phyloP scores from a whole-genome alignment of 2,329 filamentous ascomycete genomes.

The Diaporthe vexans region DNA sequence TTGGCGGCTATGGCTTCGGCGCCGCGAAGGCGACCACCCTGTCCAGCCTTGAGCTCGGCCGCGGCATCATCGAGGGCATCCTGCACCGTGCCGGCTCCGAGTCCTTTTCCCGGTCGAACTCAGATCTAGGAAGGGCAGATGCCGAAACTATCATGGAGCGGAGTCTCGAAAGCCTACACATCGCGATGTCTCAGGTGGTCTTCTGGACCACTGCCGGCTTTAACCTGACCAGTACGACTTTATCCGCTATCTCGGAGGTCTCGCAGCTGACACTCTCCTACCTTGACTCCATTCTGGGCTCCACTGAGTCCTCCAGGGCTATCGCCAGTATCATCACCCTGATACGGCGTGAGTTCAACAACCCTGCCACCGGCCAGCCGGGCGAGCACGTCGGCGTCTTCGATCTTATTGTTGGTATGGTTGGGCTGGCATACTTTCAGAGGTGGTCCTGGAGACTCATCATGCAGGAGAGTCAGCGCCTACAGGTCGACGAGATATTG shows the following conservation, averaged over 20 bases:
- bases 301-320: conserved; percentile 77
- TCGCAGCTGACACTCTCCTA: conserved; percentile 71
- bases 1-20: conserved; percentile 66
- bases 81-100: conserved; percentile 67
- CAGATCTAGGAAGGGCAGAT: conserved; percentile 63
- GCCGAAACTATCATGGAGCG: conserved; percentile 70
- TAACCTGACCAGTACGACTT: conserved; percentile 67
- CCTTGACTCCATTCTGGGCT: conserved; percentile 75
- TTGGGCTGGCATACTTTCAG: conserved; percentile 74
- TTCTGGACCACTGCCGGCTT: conserved; percentile 75
- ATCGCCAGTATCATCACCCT: conserved; percentile 77
- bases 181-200: conserved; percentile 69
- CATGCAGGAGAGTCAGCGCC: conserved; percentile 62
- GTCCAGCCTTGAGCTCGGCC: conserved; percentile 69
- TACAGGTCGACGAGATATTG: conserved; percentile 68
- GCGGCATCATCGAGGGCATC: conserved; percentile 67
- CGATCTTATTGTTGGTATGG: conserved; percentile 73
- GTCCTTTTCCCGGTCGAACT: conserved; percentile 58
- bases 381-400: conserved; percentile 72
- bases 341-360: conserved; percentile 74
- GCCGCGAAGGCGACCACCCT: conserved; percentile 69
- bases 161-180: conserved; percentile 69
- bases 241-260: conserved; percentile 67
- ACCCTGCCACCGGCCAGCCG: conserved; percentile 70
- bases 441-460: conserved; percentile 66